Base-by-base conservation (phyloP, 2,329 filamentous ascomycete species). In the Sporothrix pseudoabietina region DNA sequence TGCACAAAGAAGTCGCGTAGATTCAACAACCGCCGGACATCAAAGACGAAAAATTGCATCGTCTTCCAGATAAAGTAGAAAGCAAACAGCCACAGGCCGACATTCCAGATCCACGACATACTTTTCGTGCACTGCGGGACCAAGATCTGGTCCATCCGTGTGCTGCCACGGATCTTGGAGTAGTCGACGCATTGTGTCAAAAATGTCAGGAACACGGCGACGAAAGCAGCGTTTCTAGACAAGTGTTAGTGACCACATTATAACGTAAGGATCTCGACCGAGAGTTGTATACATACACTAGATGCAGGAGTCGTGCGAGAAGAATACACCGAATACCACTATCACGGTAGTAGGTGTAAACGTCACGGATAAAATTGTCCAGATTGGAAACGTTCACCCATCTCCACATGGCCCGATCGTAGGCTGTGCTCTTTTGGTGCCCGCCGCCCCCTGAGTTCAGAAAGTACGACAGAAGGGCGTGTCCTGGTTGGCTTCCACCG, bases 321-420 rank as follows among this genome's bases (percentile, higher is more conserved):
- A 96, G 79, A 71, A 97, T 97, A 73, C 93, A 97, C 87, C 90
- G 94, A 52, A 97, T 89, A 0, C 94, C 94, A 76, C 93, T 91
- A 1, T 91, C 92, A 70, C 91, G 85, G 78, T 92, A 97, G 81
- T 97, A 98, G 76, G 92, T 87, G 80, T 98, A 98, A 3, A 97
- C 93, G 75, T 89, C 92, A 72, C 89, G 88, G 79, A 97, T 89
- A 80, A 97, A 98, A 78, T 90, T 91, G 81, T 98, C 94, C 71
- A 98, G 85, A 79, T 97, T 96, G 52, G 92, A 89, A 73, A 96
- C 93, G 78, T 97, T 97, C 72, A 93, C 93, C 92, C 94, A 98
- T 82, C 93, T 88, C 91, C 94, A 98, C 84, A 97, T 89, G 3
- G 94, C 94, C 80, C 91, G 92, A 79, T 95, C 92, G 80, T 90